Evolutionary conservation across 1,139 yeast genomes (phyloP), one percentile per base, ranked within the genome.

Genomic region (Geotrichum klebahnii): DNA sequence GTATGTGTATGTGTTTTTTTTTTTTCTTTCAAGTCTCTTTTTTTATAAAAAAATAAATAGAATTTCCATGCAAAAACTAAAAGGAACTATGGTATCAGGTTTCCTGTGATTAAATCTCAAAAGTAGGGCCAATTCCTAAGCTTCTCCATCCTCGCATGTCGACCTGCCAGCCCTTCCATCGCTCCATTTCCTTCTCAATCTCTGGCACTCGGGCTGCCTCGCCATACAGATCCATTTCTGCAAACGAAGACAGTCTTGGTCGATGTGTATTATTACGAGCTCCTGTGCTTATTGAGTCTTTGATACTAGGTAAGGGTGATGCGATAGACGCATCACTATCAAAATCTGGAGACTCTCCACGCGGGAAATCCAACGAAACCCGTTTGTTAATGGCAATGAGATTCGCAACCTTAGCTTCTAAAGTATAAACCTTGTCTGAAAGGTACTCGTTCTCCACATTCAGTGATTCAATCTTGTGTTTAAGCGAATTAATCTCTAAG

Each of bases 131-230:
- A 44, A 75, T 70, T 0, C 86, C 86, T 29, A 78, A 70, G 45
- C 78, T 73, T 62, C 83, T 75, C 97, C 97, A 89, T 23, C 67
- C 63, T 20, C 87, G 75, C 95, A 89, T 85, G 61, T 89, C 95
- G 3, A 87, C 78, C 62, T 84, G 88, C 92, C 94, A 89, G 37
- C 81, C 82, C 59, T 81, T 80, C 95, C 95, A 89, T 56, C 80
- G 77, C 67, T 66, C 70, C 63, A 78, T 62, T 33, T 63, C 64
- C 48, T 61, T 59, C 12, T 63, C 57, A 44, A 61, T 58, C 32
- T 60, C 59, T 29, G 62, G 54, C 38, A 66, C 59, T 40, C 58
- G 55, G 33, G 61, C 53, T 10, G 65, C 61, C 45, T 66, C 69
- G 12, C 68, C 66, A 47, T 62, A 65, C 26, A 67, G 58, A 31